A percentile compares a stretch with the other conserved stretches of the same genome.
These are phyloP conservation scores for Priceomyces carsonii DNA, from an alignment of 805 yeast species.

Conservation along the genomic window DNA sequence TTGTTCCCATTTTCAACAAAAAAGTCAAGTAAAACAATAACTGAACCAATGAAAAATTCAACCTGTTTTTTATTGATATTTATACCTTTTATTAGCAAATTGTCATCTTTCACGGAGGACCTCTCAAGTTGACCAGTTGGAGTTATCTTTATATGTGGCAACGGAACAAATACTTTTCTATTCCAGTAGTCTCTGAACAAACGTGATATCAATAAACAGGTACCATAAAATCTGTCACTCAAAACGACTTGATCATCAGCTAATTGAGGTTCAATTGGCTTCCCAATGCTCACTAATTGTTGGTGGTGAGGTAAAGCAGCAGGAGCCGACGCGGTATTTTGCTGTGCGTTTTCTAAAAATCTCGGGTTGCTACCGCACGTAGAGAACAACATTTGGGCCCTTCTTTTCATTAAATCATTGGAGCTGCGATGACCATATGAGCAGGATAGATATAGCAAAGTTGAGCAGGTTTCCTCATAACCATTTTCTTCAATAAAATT, in stretches of 20 bases:
- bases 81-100: conserved; percentile 44
- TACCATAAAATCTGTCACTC: conserved; percentile 90
- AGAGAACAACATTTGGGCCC: conserved; percentile 52
- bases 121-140: conserved; percentile 38
- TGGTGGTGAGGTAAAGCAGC: conserved; percentile 11
- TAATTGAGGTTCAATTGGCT: conserved; percentile 30
- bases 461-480: conserved; percentile 84
- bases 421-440: conserved; percentile 58
- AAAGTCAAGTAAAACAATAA: conserved; percentile 67
- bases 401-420: conserved; percentile 43
- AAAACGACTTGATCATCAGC: conserved; percentile 75
- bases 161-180: conserved; percentile 58
- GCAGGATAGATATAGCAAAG: conserved; percentile 82
- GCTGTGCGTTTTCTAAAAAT: conserved; percentile 22
- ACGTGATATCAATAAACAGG: conserved; percentile 75
- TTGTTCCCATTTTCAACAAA: conserved; percentile 63
- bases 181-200: conserved; percentile 81
- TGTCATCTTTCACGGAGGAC: conserved; percentile 44
- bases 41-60: conserved; percentile 70
- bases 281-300: conserved; percentile 14
- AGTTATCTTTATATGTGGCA: conserved; percentile 41
- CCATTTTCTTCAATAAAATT: conserved; percentile 80
- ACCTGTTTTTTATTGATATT: conserved; percentile 51
- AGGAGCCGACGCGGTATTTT: neutral
- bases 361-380: conserved; percentile 56